Evolutionary conservation across 495 filamentous ascomycete genomes (phyloP), one percentile per base, ranked within the genome.

Genomic region (Cercophora scortea): DNA sequence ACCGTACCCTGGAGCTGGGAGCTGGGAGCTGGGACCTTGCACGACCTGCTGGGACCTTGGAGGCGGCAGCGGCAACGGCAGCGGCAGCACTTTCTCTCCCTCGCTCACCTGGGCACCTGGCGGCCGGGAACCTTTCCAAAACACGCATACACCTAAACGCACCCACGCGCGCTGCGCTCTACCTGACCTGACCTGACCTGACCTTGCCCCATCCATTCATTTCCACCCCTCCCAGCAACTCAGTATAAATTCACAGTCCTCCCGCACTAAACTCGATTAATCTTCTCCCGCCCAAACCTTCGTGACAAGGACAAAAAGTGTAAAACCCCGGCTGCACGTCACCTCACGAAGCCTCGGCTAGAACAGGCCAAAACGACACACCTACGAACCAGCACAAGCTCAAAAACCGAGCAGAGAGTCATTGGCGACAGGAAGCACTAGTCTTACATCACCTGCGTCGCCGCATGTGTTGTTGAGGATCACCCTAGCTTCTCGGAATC

Each of bases 191-290:
- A 25, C 25, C 25, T 25, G 25, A 25, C 25, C 25, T 25, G 25
- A 25, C 45, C 42, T 58, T 53, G 55, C 57, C 57, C 54, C 51
- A 54, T 63, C 48, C 25, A 25, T 25, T 47, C 52, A 55, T 56
- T 60, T 55, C 56, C 51, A 38, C 51, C 50, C 48, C 52, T 47
- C 46, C 44, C 51, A 53, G 42, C 49, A 44, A 47, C 42, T 42
- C 50, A 51, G 43, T 65, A 65, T 68, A 68, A 65, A 64, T 59
- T 62, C 56, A 52, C 42, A 40, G 45, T 52, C 17, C 50, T 54
- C 59, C 64, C 62, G 58, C 60, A 62, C 62, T 65, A 65, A 44
- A 54, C 65, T 63, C 55, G 50, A 65, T 68, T 63, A 61, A 61
- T 59, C 56, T 61, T 61, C 61, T 55, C 57, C 53, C 57, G 56